Percentiles rank a stretch among this genome's conserved stretches.
Evolutionary conservation across 805 yeast genomes (phyloP).

Genomic region (Komagataella ulmi): DNA sequence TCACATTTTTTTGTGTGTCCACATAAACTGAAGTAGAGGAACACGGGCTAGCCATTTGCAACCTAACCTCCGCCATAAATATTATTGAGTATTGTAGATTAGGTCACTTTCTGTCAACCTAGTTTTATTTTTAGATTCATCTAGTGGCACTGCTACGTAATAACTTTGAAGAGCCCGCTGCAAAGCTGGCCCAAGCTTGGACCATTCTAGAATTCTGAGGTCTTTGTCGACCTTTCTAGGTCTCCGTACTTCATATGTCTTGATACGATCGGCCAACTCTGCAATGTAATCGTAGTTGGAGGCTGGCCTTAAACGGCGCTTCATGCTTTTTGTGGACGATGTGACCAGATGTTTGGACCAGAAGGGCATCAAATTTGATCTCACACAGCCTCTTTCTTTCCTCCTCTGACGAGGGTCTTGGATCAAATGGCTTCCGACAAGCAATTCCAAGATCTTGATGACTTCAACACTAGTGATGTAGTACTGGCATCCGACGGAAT

Average conservation of each 20-base stretch:
- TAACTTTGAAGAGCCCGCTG: conserved; percentile 54
- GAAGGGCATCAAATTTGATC: conserved; percentile 54
- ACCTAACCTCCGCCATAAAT: no score
- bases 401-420: conserved; percentile 33
- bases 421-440: conserved; percentile 33
- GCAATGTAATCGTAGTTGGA: conserved; percentile 19
- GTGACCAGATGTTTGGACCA: conserved; percentile 51
- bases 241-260: conserved; percentile 47
- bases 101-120: no score
- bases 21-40: no score
- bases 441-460: conserved; percentile 46
- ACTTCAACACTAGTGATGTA: conserved; percentile 60
- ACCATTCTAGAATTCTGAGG: conserved; percentile 51
- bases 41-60: no score
- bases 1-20: no score
- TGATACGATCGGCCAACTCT: conserved; percentile 50
- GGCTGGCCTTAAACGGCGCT: conserved; percentile 7
- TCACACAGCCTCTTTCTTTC: conserved; percentile 50
- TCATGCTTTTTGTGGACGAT: conserved; percentile 19
- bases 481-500: conserved; percentile 8
- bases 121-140: not conserved
- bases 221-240: conserved; percentile 63
- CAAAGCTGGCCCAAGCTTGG: conserved; percentile 42
- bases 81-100: no score
- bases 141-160: conserved; percentile 27